Percentiles rank a stretch among this genome's conserved stretches.
These are phyloP conservation scores for Trichoderma koningii DNA, from an alignment of 2,329 filamentous ascomycete genomes.

Conservation along the genomic window DNA sequence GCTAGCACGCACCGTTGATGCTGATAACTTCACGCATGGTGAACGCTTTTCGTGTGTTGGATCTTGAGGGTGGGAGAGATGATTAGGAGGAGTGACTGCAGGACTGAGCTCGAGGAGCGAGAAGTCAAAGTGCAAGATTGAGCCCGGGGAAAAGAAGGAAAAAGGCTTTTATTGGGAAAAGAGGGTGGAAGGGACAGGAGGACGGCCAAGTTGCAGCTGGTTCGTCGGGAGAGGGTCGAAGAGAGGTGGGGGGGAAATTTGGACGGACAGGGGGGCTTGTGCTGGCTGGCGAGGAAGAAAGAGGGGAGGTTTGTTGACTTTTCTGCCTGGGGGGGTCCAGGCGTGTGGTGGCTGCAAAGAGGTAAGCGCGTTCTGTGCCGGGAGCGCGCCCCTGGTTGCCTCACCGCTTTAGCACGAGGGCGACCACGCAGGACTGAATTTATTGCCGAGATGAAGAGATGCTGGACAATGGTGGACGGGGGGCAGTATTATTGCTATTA, in stretches of 20 bases:
- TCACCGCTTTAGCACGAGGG: constrained; percentile 30
- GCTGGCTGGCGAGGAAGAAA: constrained; percentile 8
- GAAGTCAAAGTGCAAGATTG: constrained; percentile 31
- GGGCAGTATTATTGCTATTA: too few relatives aligned
- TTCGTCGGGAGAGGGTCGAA: constrained; percentile 38
- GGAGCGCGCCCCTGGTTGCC: constrained; percentile 27
- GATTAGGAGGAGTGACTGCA: constrained; percentile 36
- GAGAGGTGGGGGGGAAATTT: constrained; percentile 49
- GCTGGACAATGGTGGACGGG: background rate
- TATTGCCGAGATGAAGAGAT: constrained; percentile 21
- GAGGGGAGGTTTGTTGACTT: constrained; percentile 46
- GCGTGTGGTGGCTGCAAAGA: constrained; percentile 37
- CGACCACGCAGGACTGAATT: constrained; percentile 2
- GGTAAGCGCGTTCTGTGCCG: constrained; percentile 41
- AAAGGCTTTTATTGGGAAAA: constrained; percentile 32
- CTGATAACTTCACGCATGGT: constrained; percentile 99
- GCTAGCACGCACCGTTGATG: constrained; percentile 79
- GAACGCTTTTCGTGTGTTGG: constrained; percentile 39
- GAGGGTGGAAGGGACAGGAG: constrained; percentile 33
- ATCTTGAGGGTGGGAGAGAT: constrained; percentile 25
- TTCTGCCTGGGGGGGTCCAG: constrained; percentile 29
- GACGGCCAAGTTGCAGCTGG: constrained; percentile 31
- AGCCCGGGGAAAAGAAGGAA: constrained; percentile 34
- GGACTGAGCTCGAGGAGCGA: constrained; percentile 35
- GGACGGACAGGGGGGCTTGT: constrained; percentile 42